These are phyloP conservation scores for Paraconiothyrium sp. DNA, from an alignment of 2,329 filamentous ascomycete genomes.

Conservation along the genomic window DNA sequence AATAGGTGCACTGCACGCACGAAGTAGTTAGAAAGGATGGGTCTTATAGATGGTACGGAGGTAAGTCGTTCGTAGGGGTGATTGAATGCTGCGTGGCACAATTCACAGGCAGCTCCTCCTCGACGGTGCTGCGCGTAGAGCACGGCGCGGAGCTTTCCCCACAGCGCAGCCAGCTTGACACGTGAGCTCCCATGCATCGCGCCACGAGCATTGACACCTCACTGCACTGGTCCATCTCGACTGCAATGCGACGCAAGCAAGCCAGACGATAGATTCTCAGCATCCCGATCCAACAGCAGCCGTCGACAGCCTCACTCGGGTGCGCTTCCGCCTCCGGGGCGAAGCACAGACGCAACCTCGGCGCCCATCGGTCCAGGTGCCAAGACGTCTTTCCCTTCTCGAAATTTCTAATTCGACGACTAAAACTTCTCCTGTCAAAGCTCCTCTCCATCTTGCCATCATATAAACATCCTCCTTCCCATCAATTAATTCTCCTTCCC, in stretches of 20 bases:
- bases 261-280: not conserved
- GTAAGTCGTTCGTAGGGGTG: not conserved
- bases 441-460: conserved; percentile 38
- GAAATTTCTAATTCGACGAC: conserved; percentile 36
- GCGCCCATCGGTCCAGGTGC: conserved; percentile 5
- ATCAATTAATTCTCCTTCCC: conserved; percentile 30
- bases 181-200: not conserved
- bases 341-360: conserved; percentile 11
- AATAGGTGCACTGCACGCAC: not conserved
- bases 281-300: not conserved
- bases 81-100: conserved; percentile 8
- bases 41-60: not conserved
- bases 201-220: not conserved
- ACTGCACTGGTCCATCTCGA: not conserved
- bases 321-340: conserved; percentile 6
- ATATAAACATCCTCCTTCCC: conserved; percentile 34
- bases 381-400: conserved; percentile 20
- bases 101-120: conserved; percentile 5
- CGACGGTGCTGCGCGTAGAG: conserved; percentile 1
- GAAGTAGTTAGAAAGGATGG: not conserved
- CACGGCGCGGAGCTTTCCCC: conserved; percentile 14
- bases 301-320: conserved; percentile 7
- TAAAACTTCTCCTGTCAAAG: conserved; percentile 36
- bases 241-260: conserved; percentile 7
- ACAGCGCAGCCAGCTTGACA: conserved; percentile 2